Conservation (phyloP, 305 asterid species). For the Rubia peregrina region DNA sequence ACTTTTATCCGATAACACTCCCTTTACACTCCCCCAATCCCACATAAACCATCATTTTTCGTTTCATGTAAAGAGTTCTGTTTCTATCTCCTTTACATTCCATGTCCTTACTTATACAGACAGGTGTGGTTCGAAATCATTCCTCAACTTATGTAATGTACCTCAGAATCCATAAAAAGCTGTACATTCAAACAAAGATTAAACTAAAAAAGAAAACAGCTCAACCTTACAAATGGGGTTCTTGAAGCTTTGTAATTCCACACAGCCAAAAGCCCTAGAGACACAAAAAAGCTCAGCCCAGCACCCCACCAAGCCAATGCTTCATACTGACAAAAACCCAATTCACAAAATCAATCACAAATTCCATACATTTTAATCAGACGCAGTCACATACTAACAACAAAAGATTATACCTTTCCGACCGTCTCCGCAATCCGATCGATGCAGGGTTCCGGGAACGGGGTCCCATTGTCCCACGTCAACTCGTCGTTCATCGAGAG, state of each 20-base stretch:
- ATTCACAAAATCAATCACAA: background rate
- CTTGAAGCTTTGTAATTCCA: conserved; percentile 96
- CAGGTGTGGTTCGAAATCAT: too few species aligned
- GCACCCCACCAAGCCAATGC: conserved; percentile 94
- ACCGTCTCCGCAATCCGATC: conserved; percentile 93
- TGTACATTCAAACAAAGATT: background rate
- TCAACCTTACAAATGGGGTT: conserved; percentile 69
- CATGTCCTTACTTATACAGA: background rate
- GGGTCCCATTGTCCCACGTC: conserved; percentile 84
- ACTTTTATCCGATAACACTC: background rate
- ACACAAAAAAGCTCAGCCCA: conserved; percentile 67
- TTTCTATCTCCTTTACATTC: background rate
- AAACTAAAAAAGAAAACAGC: background rate
- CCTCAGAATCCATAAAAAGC: background rate
- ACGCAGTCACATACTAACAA: background rate
- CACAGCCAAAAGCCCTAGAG: conserved; percentile 68
- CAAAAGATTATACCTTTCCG: conserved; percentile 54
- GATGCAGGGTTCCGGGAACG: conserved; percentile 89
- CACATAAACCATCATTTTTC: background rate
- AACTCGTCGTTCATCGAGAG: conserved; percentile 80
- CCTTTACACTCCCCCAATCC: background rate
- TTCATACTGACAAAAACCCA: conserved; percentile 47
- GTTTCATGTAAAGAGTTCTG: background rate
- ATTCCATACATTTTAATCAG: background rate
- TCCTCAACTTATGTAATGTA: background rate